Percentiles rank a stretch among this genome's conserved stretches.
These are phyloP conservation scores for Wickerhamiella qilinensis DNA, from an alignment of 805 yeast genomes.

Conservation along the genomic window DNA sequence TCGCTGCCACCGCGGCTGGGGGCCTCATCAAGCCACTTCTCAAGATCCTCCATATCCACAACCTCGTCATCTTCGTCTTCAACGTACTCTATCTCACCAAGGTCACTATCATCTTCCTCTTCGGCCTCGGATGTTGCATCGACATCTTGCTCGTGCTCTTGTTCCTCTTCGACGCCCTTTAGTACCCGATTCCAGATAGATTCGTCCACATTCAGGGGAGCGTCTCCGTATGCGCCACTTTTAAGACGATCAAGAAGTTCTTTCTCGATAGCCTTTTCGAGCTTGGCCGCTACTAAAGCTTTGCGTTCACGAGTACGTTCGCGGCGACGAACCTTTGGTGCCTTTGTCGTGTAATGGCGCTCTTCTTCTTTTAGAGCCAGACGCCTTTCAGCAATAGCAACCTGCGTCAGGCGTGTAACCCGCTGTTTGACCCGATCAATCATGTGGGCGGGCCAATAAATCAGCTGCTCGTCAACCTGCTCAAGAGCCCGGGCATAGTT, in stretches of 20 bases:
- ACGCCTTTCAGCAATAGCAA: constrained; percentile 87
- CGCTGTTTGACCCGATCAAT: constrained; percentile 93
- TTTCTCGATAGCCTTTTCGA: constrained; percentile 91
- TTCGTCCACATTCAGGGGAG: constrained; percentile 93
- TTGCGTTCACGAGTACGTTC: constrained; percentile 91
- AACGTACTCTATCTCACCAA: constrained; percentile 75
- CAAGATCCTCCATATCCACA: constrained; percentile 86
- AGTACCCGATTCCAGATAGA: constrained; percentile 89
- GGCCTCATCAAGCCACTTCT: constrained; percentile 52
- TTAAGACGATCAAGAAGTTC: constrained; percentile 87
- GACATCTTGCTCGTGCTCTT: constrained; percentile 29
- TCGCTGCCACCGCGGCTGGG: constrained; percentile 20
- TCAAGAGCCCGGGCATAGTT: constrained; percentile 75
- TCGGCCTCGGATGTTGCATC: constrained; percentile 22
- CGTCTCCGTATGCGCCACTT: constrained; percentile 97
- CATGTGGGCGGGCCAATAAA: constrained; percentile 86
- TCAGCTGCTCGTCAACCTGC: constrained; percentile 74
- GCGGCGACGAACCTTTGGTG: constrained; percentile 88
- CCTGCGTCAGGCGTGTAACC: constrained; percentile 85
- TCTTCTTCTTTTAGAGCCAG: constrained; percentile 82
- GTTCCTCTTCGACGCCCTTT: constrained; percentile 51
- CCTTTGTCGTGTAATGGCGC: constrained; percentile 81
- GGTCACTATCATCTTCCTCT: constrained; percentile 39
- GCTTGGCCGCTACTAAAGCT: constrained; percentile 91
- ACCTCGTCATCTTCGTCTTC: constrained; percentile 60